These are phyloP conservation scores for Plasmodium chabaudi DNA, from an alignment of 169 alveolate genomes.

Conservation along the genomic window DNA sequence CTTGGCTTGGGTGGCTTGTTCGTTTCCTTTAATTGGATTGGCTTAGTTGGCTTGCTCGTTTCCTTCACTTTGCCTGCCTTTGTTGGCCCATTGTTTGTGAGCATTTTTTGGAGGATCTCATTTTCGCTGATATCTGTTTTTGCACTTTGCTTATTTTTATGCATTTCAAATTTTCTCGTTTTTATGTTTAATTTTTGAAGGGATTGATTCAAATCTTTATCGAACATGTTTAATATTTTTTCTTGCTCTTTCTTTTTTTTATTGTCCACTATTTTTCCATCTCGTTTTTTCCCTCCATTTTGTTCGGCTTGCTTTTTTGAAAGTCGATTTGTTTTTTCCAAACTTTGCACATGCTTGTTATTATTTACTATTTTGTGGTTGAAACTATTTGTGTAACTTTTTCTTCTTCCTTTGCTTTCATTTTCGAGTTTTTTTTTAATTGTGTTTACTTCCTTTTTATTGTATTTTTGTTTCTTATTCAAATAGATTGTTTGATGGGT, in stretches of 20 bases:
- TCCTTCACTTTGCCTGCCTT: background rate
- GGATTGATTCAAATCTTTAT: conserved; percentile 36
- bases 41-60: background rate
- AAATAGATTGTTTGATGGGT: background rate
- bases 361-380: no score
- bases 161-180: conserved; percentile 49
- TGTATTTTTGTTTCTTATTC: background rate
- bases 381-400: no score
- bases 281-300: background rate
- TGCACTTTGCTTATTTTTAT: conserved; percentile 17
- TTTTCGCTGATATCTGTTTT: conserved; percentile 12
- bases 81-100: background rate
- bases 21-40: background rate
- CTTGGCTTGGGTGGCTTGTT: background rate
- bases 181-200: conserved; percentile 40
- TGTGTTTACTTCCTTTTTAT: background rate
- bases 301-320: background rate
- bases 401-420: background rate
- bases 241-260: conserved; percentile 14
- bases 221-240: conserved; percentile 50
- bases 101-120: conserved; percentile 32
- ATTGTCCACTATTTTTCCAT: background rate
- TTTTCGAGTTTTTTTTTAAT: background rate
- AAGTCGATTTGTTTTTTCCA: background rate
- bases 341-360: no score